Conservation (phyloP, 352 stramenopile genomes). For the Elongisporangium prolatum region DNA sequence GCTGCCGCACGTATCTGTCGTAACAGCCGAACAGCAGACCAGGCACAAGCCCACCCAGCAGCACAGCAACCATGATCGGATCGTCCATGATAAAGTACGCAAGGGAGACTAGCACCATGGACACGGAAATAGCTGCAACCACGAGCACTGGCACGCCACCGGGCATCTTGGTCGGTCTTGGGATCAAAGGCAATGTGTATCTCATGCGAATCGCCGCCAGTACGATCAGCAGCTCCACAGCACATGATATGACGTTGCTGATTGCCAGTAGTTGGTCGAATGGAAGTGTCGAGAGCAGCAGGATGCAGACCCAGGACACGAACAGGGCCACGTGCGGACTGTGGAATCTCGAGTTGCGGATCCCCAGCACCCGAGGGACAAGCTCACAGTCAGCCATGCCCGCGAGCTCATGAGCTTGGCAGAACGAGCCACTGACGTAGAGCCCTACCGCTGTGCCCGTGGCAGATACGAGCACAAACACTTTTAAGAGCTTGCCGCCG, state of each 20-base stretch:
- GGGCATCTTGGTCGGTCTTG: slow-evolving; percentile 31
- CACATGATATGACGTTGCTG: slow-evolving; percentile 79
- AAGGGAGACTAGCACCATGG: neutral
- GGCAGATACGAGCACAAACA: slow-evolving; percentile 74
- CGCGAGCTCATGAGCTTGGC: slow-evolving; percentile 80
- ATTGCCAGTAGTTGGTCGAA: slow-evolving; percentile 61
- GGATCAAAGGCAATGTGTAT: slow-evolving; percentile 37
- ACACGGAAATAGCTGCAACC: slow-evolving; percentile 8
- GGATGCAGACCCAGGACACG: slow-evolving; percentile 5
- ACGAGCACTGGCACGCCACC: slow-evolving; percentile 15
- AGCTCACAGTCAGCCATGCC: slow-evolving; percentile 66
- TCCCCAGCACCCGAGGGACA: slow-evolving; percentile 70
- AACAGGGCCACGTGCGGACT: slow-evolving; percentile 17
- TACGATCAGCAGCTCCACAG: slow-evolving; percentile 82
- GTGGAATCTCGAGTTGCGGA: slow-evolving; percentile 16
- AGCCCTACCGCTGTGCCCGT: slow-evolving; percentile 75
- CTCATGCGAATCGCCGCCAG: slow-evolving; percentile 81
- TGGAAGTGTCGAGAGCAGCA: slow-evolving; percentile 6
- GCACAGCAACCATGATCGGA: too few species aligned
- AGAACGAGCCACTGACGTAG: slow-evolving; percentile 85
- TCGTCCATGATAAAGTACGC: neutral
- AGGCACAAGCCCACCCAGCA: too few species aligned
- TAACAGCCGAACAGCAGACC: too few species aligned
- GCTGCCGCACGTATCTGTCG: too few species aligned
- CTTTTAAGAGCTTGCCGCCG: slow-evolving; percentile 70